Conservation (phyloP, 2,329 filamentous ascomycete genomes). For the Scedosporium dehoogii region DNA sequence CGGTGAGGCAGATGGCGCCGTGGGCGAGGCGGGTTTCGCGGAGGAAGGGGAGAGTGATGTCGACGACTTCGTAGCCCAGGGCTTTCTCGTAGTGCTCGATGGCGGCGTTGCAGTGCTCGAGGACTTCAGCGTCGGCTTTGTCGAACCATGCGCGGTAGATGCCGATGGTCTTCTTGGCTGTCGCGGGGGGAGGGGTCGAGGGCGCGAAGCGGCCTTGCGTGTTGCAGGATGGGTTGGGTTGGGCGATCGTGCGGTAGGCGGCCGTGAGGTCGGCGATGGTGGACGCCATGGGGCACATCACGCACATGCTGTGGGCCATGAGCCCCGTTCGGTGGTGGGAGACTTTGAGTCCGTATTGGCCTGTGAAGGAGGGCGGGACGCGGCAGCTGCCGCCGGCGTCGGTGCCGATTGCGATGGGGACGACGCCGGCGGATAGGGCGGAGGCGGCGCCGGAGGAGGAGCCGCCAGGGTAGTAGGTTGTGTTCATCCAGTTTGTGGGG, state of each 20-base stretch:
- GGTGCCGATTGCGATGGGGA: conserved; percentile 66
- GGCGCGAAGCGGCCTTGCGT: conserved; percentile 54
- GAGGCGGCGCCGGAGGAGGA: conserved; percentile 72
- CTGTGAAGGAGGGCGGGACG: conserved; percentile 66
- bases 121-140: conserved; percentile 50
- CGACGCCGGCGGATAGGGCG: conserved; percentile 56
- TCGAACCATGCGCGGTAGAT: conserved; percentile 48
- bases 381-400: conserved; percentile 67
- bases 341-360: conserved; percentile 72
- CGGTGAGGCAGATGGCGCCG: conserved; percentile 64
- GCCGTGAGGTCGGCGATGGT: conserved; percentile 70
- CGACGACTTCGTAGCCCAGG: conserved; percentile 37
- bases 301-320: conserved; percentile 44
- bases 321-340: conserved; percentile 60
- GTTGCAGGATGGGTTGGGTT: conserved; percentile 55
- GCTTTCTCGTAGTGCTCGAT: conserved; percentile 47
- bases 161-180: conserved; percentile 54
- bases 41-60: conserved; percentile 58
- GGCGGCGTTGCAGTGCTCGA: conserved; percentile 48
- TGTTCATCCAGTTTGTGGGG: conserved; percentile 68
- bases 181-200: conserved; percentile 32
- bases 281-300: conserved; percentile 65
- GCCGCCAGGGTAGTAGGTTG: conserved; percentile 67
- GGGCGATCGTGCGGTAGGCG: conserved; percentile 72
- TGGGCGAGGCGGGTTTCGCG: conserved; percentile 68